Evolutionary conservation across 2,329 filamentous ascomycete species (phyloP), one percentile per base, ranked within the genome.

Genomic region (Neopestalotiopsis clavispora): DNA sequence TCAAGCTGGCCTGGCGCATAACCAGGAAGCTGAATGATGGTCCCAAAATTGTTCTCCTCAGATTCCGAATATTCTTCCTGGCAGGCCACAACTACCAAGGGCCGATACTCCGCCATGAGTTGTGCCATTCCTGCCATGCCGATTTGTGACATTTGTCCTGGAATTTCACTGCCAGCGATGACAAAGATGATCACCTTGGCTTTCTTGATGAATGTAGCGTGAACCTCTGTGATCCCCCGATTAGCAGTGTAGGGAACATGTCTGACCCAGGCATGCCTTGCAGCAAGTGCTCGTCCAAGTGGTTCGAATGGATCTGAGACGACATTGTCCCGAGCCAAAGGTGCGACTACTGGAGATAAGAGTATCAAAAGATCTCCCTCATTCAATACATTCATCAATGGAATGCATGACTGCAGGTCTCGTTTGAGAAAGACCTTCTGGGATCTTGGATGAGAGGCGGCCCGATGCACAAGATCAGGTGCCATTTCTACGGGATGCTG

Each of bases 221-320:
- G 90, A 59, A 87, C 85, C 28, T 85, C 83, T 2, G 89, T 92
- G 76, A 93, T 89, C 57, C 91, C 91, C 69, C 84, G 79, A 66
- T 85, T 84, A 61, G 89, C 86, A 4, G 89, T 88, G 74, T 93
- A 95, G 5, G 92, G 91, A 58, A 94, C 88, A 76, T 94, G 92
- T 23, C 90, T 88, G 70, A 94, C 84, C 77, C 84, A 85, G 2
- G 85, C 80, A 74, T 92, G 90, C 72, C 86, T 84, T 63, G 80
- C 82, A 63, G 89, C 87, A 63, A 95, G 78, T 59, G 89, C 86
- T 71, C 86, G 85, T 23, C 92, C 92, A 20, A 95, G 82, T 14
- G 87, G 85, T 78, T 94, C 92, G 75, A 94, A 94, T 0, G 92
- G 92, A 76, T 95, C 92, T 74, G 80, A 84, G 59, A 78, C 79